Conservation (phyloP, 1,284 basidiomycete genomes). For the Malassezia arunalokei region DNA sequence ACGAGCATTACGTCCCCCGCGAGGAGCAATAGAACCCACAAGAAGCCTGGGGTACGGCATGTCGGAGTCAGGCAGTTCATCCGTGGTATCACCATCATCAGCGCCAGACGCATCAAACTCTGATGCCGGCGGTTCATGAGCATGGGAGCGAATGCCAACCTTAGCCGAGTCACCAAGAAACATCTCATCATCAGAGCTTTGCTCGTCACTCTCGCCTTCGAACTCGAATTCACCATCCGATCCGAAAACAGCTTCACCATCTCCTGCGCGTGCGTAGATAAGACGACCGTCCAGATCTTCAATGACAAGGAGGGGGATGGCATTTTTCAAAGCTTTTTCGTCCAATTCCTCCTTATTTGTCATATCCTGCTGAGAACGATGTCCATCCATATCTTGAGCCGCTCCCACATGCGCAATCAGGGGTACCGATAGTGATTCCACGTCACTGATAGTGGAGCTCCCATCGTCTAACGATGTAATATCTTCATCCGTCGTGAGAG, state of each 20-base stretch:
- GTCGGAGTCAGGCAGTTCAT: conserved; percentile 43
- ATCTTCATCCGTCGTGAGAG: conserved; percentile 18
- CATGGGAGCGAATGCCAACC: not conserved
- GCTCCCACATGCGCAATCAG: conserved; percentile 35
- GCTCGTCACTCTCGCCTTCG: conserved; percentile 39
- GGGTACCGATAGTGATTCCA: conserved; percentile 24
- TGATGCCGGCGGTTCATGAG: not conserved
- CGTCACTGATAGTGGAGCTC: conserved; percentile 34
- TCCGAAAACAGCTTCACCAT: conserved; percentile 45
- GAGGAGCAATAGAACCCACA: conserved; percentile 41
- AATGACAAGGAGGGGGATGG: conserved; percentile 42
- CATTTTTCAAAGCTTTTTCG: conserved; percentile 15
- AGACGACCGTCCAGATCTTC: conserved; percentile 45
- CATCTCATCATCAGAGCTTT: conserved; percentile 22
- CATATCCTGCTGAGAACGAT: conserved; percentile 2
- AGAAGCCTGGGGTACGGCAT: conserved; percentile 44
- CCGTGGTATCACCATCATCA: conserved; percentile 43
- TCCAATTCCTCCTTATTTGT: conserved; percentile 10
- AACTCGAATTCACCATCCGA: conserved; percentile 46
- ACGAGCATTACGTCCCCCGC: conserved; percentile 36
- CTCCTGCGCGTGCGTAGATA: conserved; percentile 43
- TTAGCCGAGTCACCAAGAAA: not conserved
- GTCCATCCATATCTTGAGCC: conserved; percentile 4
- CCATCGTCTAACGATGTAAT: conserved; percentile 20
- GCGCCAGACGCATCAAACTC: conserved; percentile 13